Evolutionary conservation across 2,329 filamentous ascomycete genomes (phyloP), one percentile per base, ranked within the genome.

Genomic region (Nannizzia gypsea): DNA sequence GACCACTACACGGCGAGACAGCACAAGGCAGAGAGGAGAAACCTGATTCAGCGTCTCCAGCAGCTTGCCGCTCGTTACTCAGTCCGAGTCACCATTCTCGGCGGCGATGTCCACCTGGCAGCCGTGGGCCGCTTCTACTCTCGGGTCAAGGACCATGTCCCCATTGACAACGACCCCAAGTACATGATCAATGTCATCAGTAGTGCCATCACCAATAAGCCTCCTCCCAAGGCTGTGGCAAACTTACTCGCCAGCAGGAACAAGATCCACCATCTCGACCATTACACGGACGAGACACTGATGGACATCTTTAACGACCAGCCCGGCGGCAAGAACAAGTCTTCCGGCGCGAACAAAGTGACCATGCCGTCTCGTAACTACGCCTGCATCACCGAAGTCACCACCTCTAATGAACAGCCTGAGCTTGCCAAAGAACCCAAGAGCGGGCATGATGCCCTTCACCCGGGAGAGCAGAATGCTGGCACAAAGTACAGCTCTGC

Each of bases 1-100:
- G 83, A 86, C 66, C 83, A 86, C 67, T 96, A 96, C 77, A 96
- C 92, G 1, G 89, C 91, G 4, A 84, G 84, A 63, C 90, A 90
- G 57, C 92, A 97, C 79, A 97, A 96, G 74, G 81, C 83, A 62
- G 92, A 97, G 78, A 88, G 92, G 50, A 85, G 85, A 60, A 79
- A 83, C 42, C 78, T 97, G 48, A 71, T 91, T 76, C 66, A 87
- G 73, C 70, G 83, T 71, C 68, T 88, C 57, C 81, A 95, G 66
- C 72, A 77, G 20, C 72, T 85, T 34, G 73, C 82, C 9, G 79
- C 80, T 64, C 71, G 78, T 61, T 74, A 82, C 70, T 80, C 76
- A 6, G 74, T 83, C 11, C 81, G 83, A 17, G 73, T 86, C 56
- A 82, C 82, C 9, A 85, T 86, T 56, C 78, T 86, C 0, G 78